Evolutionary conservation across 257 asterid species (phyloP).

Genomic region (Coffea eugenioides): DNA sequence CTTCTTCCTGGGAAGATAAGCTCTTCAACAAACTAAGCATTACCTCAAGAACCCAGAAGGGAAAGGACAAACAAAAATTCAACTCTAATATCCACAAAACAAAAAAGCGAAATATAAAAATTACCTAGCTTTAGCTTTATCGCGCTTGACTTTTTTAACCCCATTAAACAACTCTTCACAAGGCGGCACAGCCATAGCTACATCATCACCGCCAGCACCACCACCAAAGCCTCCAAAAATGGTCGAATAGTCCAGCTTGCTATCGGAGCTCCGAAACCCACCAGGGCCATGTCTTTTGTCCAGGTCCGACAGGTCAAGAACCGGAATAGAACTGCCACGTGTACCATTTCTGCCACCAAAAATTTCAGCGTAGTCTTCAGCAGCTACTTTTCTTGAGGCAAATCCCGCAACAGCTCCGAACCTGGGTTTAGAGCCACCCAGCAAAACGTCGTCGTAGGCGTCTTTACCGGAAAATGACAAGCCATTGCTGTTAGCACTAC

Average conservation of each 20-base stretch:
- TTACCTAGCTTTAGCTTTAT: constrained; percentile 24
- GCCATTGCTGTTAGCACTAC: constrained; percentile 14
- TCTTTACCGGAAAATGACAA: constrained; percentile 54
- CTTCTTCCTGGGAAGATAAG: not conserved
- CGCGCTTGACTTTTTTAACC: constrained; percentile 21
- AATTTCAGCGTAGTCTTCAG: constrained; percentile 67
- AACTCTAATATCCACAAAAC: not conserved
- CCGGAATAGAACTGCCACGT: constrained; percentile 65
- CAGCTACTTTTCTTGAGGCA: constrained; percentile 17
- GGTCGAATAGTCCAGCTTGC: constrained; percentile 59
- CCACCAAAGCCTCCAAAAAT: constrained; percentile 61
- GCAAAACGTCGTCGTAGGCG: constrained; percentile 73
- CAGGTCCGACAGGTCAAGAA: constrained; percentile 65
- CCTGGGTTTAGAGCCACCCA: constrained; percentile 27
- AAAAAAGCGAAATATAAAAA: not conserved
- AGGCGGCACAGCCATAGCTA: constrained; percentile 37
- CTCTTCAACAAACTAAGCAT: not conserved
- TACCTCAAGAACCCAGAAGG: not conserved
- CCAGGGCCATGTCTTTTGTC: constrained; percentile 39
- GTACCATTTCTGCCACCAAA: constrained; percentile 43
- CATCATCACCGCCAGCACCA: constrained; percentile 23
- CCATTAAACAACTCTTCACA: constrained; percentile 50
- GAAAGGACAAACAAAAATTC: not conserved
- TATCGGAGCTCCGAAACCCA: constrained; percentile 34
- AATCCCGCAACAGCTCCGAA: constrained; percentile 31